A percentile compares a stretch with the other conserved stretches of the same genome.
phyloP scores from a whole-genome alignment of 2,329 filamentous ascomycete species.

The Fusarium sp. region DNA sequence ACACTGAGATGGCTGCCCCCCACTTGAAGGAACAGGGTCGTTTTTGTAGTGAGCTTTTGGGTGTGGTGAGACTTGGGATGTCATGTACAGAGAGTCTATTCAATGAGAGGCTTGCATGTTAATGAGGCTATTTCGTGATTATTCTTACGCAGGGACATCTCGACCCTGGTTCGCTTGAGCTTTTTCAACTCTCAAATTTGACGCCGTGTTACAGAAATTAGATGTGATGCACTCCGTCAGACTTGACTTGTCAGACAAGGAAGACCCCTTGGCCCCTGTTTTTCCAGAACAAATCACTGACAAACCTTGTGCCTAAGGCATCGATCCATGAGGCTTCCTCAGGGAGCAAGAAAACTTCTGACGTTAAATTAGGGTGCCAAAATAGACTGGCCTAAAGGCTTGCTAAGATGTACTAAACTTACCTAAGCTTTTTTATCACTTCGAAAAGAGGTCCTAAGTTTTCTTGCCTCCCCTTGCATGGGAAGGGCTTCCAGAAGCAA shows the following conservation, averaged over 20 bases:
- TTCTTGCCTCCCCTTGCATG: background rate
- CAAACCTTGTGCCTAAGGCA: conserved; percentile 28
- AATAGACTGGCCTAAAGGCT: background rate
- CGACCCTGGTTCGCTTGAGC: conserved; percentile 4
- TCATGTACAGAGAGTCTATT: conserved; percentile 14
- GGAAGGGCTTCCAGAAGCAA: conserved; percentile 35
- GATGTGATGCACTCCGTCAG: conserved; percentile 20
- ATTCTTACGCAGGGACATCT: background rate
- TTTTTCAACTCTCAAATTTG: background rate
- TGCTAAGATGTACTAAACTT: rapidly evolving
- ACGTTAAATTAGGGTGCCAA: rapidly evolving
- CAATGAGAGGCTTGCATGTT: conserved; percentile 16
- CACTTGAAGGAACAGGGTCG: conserved; percentile 26
- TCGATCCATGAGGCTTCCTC: background rate
- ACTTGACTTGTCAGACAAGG: conserved; percentile 14
- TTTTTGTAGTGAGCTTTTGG: conserved; percentile 1
- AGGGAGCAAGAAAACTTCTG: too few species aligned
- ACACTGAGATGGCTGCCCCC: conserved; percentile 36
- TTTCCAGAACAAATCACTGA: conserved; percentile 32
- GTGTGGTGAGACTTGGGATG: conserved; percentile 14
- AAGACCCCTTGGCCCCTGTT: conserved; percentile 18
- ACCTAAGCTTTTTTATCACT: rapidly evolving
- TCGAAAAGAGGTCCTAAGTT: rapidly evolving
- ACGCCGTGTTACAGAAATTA: conserved; percentile 13
- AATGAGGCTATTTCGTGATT: conserved; percentile 8